Conservation (phyloP, 1,284 basidiomycete species). For the Microbotryum silenes-acaulis region DNA sequence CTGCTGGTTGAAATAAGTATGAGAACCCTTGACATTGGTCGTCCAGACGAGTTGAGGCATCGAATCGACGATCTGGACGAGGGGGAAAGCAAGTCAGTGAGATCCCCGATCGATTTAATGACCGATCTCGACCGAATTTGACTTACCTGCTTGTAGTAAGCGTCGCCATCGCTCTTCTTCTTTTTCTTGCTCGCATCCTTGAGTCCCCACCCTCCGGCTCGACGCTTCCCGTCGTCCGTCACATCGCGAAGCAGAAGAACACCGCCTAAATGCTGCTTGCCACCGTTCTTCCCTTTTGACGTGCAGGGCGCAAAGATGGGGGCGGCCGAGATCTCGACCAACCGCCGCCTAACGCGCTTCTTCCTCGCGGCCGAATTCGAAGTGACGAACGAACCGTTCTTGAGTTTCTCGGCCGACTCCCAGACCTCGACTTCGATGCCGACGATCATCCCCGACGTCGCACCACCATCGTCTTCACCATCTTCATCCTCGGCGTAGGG, state of each 20-base stretch:
- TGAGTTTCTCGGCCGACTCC: slow-evolving; percentile 6
- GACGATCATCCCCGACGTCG: slow-evolving; percentile 18
- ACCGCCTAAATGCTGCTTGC: slow-evolving; percentile 29
- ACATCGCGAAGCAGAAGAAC: slow-evolving; percentile 27
- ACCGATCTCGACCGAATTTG: background rate
- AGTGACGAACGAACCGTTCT: background rate
- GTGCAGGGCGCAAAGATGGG: slow-evolving; percentile 14
- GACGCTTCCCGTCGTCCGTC: slow-evolving; percentile 16
- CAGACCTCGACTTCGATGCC: slow-evolving; percentile 27
- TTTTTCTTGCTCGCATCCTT: slow-evolving; percentile 5
- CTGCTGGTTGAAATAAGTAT: slow-evolving; percentile 26
- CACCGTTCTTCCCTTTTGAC: slow-evolving; percentile 1
- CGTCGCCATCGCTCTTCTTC: slow-evolving; percentile 6
- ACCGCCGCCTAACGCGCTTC: slow-evolving; percentile 27
- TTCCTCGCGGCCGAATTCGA: slow-evolving; percentile 5
- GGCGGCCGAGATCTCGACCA: slow-evolving; percentile 25
- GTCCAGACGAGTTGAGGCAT: slow-evolving; percentile 41
- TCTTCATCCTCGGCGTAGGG: slow-evolving; percentile 8
- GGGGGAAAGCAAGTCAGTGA: background rate
- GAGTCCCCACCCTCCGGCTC: background rate
- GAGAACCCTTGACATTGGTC: slow-evolving; percentile 37
- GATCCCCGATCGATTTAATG: too few species aligned
- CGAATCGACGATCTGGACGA: slow-evolving; percentile 16
- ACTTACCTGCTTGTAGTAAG: slow-evolving; percentile 16
- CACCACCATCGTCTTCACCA: slow-evolving; percentile 17